Base-by-base conservation (phyloP, 2,329 filamentous ascomycete species). In the Fusarium staphyleae region DNA sequence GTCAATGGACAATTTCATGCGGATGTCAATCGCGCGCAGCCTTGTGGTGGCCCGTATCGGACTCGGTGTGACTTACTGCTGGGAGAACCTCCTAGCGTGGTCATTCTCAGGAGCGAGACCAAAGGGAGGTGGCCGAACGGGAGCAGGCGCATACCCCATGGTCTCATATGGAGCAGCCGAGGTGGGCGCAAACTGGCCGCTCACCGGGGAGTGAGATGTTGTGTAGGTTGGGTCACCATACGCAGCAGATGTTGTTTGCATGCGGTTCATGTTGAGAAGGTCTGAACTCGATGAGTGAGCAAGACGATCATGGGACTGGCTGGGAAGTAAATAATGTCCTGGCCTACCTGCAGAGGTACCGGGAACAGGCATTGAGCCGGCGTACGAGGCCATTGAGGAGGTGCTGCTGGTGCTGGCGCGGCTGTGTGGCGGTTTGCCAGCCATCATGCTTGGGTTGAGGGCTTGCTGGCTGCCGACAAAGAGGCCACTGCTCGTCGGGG, bases 281-380 rank as follows among this genome's bases (percentile, higher is more conserved):
- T 96, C 91, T 88, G 90, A 86, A 64, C 73, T 85, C 76, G 75
- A 82, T 86, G 77, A 89, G 85, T 83, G 89, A 83, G 81, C 49
- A 53, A 18, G 79, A 76, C 14, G 24, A 35, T 52, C 35, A 40
- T 8, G 29, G 9, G 13, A 19, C 26, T 16, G n/a, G n/a, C n/a
- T n/a, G n/a, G n/a, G n/a, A n/a, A n/a, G n/a, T 33, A 12, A 13
- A 18, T 14, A 10, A 26, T 3, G 39, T 24, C 35, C 26, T 7
- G 40, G 41, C 46, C 39, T 86, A 86, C 86, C 87, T 81, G 93
- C 81, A 72, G 91, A 85, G 58, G 90, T 83, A 51, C 88, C 84
- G 39, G 88, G 85, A 60, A 93, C 86, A 52, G 89, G 86, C 70
- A 92, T 83, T 69, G 83, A 86, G 42, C 83, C 82, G 42, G 83